Evolutionary conservation across 805 yeast genomes (phyloP).

Genomic region (Candida boidinii): DNA sequence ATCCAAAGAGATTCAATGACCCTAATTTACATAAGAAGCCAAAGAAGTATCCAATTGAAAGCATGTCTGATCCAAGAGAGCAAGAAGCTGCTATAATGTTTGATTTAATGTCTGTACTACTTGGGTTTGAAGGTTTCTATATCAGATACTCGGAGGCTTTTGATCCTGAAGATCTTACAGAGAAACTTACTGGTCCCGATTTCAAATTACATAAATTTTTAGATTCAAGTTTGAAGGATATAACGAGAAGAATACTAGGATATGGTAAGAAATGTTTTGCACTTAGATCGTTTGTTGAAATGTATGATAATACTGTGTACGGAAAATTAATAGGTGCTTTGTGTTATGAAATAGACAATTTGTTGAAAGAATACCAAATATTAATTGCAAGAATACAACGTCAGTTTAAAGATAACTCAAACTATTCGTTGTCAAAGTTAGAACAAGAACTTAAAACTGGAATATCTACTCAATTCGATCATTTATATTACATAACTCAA

Average conservation of each 20-base stretch:
- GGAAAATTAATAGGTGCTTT: slow-evolving; percentile 74
- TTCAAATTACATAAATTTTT: slow-evolving; percentile 63
- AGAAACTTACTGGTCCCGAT: slow-evolving; percentile 60
- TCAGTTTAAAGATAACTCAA: slow-evolving; percentile 37
- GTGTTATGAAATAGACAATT: slow-evolving; percentile 47
- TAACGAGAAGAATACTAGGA: slow-evolving; percentile 50
- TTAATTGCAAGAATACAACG: slow-evolving; percentile 38
- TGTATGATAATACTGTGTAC: slow-evolving; percentile 42
- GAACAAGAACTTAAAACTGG: slow-evolving; percentile 38
- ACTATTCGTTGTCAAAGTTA: slow-evolving; percentile 51
- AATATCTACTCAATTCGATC: slow-evolving; percentile 33
- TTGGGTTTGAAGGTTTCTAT: slow-evolving; percentile 73
- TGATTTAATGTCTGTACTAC: slow-evolving; percentile 60
- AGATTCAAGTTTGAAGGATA: slow-evolving; percentile 65
- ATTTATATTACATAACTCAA: slow-evolving; percentile 49
- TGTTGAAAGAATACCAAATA: slow-evolving; percentile 29
- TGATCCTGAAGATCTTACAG: slow-evolving; percentile 32
- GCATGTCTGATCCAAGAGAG: slow-evolving; percentile 35
- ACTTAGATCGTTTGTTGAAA: slow-evolving; percentile 50
- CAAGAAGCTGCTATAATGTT: slow-evolving; percentile 69
- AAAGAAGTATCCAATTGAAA: slow-evolving; percentile 33
- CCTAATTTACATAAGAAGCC: too few species aligned
- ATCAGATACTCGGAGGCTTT: slow-evolving; percentile 60
- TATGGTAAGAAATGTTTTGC: slow-evolving; percentile 58
- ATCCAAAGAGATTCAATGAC: too few species aligned